Evolutionary conservation across 371 early-diverging fungal genomes (phyloP), one percentile per base, ranked within the genome.

Genomic region (Syncephalis plumigaleata): DNA sequence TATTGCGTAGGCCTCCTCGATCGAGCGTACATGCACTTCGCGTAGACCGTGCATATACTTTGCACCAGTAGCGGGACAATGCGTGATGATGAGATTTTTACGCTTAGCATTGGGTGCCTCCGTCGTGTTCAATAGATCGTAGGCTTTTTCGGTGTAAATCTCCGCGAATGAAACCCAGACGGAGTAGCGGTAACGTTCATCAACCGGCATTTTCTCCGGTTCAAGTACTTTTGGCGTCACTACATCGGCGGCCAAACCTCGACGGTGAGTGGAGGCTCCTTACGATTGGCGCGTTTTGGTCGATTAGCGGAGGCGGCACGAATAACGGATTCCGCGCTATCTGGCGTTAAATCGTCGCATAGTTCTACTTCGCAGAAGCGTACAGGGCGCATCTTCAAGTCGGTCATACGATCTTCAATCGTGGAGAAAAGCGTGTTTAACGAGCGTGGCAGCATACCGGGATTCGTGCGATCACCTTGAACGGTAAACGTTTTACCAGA

Each of bases 91-190:
- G 1, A 87, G 55, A 0, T 63, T 49, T n/a, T 59, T 67, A 31
- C 74, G 66, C 27, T 61, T 55, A 16, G 53, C 26, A 7, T 59
- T 52, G 57, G 45, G 44, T 48, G 13, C 13, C n/a, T 26, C 42
- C 15, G 26, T 16, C 9, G 21, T 38, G 40, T 42, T 39, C n/a
- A 90, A 59, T 26, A 91, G 65, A 53, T 91, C 92, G 55, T 77
- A 83, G 0, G 89, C 73, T 51, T 77, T 73, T 54, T 89, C 91
- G 24, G 79, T 84, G 55, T 87, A 87, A 9, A 91, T 71, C 52
- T 91, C 90, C 7, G 77, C 70, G 61, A 76, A 84, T 3, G 82
- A 81, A 23, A 81, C 66, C 69, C 79, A 80, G 16, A 82, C 66
- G 18, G 76, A 63, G 50, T 79, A 84, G 47, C 21, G 18, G 15